These are phyloP conservation scores for Huntiella decipiens DNA, from an alignment of 2,329 filamentous ascomycete genomes.

Conservation along the genomic window DNA sequence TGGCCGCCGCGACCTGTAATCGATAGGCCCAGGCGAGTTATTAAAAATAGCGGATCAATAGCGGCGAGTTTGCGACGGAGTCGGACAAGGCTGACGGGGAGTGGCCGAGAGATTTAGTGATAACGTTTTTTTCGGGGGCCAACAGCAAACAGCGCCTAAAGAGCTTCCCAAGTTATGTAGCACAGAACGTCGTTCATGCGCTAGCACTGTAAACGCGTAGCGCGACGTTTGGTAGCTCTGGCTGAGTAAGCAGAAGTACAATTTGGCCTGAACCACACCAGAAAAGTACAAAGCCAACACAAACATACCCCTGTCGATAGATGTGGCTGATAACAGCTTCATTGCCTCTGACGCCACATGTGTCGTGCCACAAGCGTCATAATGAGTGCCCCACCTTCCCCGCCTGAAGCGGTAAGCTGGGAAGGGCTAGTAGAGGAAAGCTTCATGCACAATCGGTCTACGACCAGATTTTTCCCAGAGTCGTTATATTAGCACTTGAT, in stretches of 20 bases:
- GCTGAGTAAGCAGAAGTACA: not conserved
- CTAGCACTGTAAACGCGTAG: constrained; percentile 8
- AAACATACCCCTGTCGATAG: not conserved
- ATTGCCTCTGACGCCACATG: constrained; percentile 2
- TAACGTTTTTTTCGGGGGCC: too few species aligned
- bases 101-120: constrained; percentile 2
- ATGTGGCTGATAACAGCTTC: not conserved
- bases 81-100: constrained; percentile 9
- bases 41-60: constrained; percentile 20
- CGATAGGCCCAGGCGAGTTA: constrained; percentile 13
- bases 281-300: constrained; percentile 1
- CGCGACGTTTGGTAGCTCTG: constrained; percentile 3
- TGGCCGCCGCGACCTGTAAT: constrained; percentile 14
- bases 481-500: constrained; percentile 11
- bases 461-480: constrained; percentile 12
- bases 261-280: not conserved
- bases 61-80: constrained; percentile 22
- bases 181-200: not conserved
- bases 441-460: constrained; percentile 8
- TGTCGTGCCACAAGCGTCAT: constrained; percentile 9
- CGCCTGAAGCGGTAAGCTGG: constrained; percentile 9
- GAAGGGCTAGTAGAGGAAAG: constrained; percentile 6
- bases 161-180: not conserved
- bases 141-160: too few species aligned
- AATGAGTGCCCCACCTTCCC: constrained; percentile 10